Percentiles rank a stretch among this genome's conserved stretches.
Evolutionary conservation across 768 basidiomycete species (phyloP).

Genomic region (Tulasnella sp.): DNA sequence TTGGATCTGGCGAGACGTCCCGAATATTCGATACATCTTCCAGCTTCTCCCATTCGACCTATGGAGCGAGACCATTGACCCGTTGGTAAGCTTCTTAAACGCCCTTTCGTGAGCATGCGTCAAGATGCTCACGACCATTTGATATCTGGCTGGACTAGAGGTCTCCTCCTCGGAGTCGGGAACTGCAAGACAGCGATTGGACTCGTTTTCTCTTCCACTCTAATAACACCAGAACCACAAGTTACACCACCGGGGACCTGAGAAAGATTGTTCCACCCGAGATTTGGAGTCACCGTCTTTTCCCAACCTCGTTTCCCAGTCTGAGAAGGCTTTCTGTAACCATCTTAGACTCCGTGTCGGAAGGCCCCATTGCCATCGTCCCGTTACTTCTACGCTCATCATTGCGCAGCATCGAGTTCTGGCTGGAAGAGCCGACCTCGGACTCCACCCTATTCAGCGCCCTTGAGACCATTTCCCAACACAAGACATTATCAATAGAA

Average conservation of each 20-base stretch:
- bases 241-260: not conserved
- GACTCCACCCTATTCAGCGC: not conserved
- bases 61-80: not conserved
- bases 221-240: not conserved
- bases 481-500: not conserved
- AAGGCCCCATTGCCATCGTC: not conserved
- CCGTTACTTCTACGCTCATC: not conserved
- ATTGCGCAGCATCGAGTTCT: not conserved
- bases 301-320: not conserved
- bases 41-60: not conserved
- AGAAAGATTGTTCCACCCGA: not conserved
- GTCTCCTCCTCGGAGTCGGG: not conserved
- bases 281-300: not conserved
- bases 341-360: not conserved
- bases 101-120: too few species aligned
- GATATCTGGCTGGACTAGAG: not conserved
- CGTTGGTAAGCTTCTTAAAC: not conserved
- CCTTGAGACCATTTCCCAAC: not conserved
- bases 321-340: not conserved
- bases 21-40: not conserved
- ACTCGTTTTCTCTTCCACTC: not conserved
- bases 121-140: not conserved
- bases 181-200: not conserved
- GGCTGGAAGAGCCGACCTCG: not conserved
- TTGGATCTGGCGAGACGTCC: not conserved